These are phyloP conservation scores for Fusarium nodosum DNA, from an alignment of 2,329 filamentous ascomycete genomes.

Conservation along the genomic window DNA sequence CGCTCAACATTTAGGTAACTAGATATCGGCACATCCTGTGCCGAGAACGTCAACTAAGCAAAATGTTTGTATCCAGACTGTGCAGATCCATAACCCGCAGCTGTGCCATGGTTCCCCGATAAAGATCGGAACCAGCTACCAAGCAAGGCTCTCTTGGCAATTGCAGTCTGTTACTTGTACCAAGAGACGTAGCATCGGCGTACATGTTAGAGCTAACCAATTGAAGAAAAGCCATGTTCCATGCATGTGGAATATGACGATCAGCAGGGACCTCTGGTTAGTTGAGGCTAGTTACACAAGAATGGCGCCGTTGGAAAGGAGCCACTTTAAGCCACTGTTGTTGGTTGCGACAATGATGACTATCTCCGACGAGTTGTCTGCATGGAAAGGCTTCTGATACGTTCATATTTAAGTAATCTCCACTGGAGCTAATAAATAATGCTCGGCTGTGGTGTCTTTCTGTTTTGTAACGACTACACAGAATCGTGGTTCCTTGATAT, in stretches of 20 bases:
- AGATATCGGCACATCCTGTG: background rate
- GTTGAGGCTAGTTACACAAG: background rate
- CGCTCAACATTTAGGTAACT: background rate
- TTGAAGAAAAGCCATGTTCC: background rate
- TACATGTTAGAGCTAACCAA: background rate
- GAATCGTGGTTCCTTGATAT: background rate
- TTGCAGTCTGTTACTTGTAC: background rate
- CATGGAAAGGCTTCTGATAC: constrained; percentile 1
- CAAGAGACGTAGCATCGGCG: too few species aligned
- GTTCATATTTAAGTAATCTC: background rate
- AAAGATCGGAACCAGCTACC: background rate
- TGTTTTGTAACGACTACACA: background rate
- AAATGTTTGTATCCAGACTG: background rate
- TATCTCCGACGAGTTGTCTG: constrained; percentile 16
- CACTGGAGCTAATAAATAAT: background rate
- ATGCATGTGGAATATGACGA: background rate
- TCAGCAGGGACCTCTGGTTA: background rate
- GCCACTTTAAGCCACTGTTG: constrained; percentile 16
- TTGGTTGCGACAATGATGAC: constrained; percentile 7
- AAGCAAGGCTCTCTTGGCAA: background rate
- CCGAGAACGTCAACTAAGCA: background rate
- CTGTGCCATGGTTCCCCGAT: background rate
- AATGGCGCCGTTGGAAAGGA: constrained; percentile 8
- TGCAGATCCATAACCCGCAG: background rate
- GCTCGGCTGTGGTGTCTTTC: background rate